Evolutionary conservation across 345 rosid species (phyloP), one percentile per base, ranked within the genome.

Genomic region (Gossypium stocksii): DNA sequence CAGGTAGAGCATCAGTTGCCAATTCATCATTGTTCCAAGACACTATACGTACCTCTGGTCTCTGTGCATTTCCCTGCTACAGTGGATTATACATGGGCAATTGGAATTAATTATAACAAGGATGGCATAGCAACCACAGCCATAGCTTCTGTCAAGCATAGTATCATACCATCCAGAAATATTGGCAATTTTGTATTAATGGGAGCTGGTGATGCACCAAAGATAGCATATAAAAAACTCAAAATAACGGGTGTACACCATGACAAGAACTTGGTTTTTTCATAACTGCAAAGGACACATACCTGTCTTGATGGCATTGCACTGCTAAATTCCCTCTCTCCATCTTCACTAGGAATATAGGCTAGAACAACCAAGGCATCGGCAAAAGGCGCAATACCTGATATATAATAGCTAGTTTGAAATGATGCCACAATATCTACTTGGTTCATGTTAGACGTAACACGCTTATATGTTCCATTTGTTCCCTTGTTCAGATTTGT

Each of bases 331-430:
- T 91, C 97, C 86, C 85, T 91, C 79, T 85, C 93, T 22, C 92
- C 90, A 69, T 91, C 87, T 83, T 93, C 94, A 76, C 87, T 81
- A 70, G 89, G 91, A 78, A 93, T 87, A 80, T 91, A 96, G 65
- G 99, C 98, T 78, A 96, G 90, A 82, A 96, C 90, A 84, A 96
- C 99, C 88, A 96, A 86, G 79, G 93, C 83, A 86, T 96, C 99
- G 71, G 97, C 98, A 87, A 96, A 96, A 49, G 99, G 99, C 84
- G 99, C 97, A 88, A 96, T 89, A 86, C 99, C 99, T 59, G 99
- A 96, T 85, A 96, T 89, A 82, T 84, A 89, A 84, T 93, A 96
- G 93, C 94, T 93, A 72, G 99, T 93, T 78, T 96, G 98, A 77
- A 96, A 93, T 64, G 98, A 91, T 72, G 97, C 98, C 83, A 96